phyloP scores from a whole-genome alignment of 306 rosid species.

The Casuarina equisetifolia region DNA sequence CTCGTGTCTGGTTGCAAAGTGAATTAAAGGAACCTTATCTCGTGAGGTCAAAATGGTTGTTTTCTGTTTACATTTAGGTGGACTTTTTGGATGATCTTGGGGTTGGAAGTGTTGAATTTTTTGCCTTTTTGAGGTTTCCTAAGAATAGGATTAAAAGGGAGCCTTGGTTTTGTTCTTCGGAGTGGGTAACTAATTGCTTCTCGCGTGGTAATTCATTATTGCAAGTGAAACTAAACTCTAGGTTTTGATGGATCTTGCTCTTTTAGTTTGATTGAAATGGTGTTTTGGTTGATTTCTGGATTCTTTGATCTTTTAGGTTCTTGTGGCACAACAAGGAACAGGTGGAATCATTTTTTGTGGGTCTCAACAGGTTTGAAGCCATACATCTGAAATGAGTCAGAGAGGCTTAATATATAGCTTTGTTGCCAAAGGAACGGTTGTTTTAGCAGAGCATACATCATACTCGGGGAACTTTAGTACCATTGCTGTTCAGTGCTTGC shows the following conservation, averaged over 20 bases:
- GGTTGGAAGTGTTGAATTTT: neutral
- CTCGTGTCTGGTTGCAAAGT: constrained; percentile 20
- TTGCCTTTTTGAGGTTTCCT: neutral
- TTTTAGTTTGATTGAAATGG: neutral
- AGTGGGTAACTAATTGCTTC: neutral
- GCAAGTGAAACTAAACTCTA: neutral
- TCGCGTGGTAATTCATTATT: neutral
- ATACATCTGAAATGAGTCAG: constrained; percentile 65
- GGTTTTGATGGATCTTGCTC: neutral
- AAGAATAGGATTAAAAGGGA: neutral
- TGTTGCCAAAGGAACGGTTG: constrained; percentile 87
- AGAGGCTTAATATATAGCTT: constrained; percentile 91
- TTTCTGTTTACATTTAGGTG: neutral
- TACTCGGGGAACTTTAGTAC: constrained; percentile 94
- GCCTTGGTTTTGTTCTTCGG: neutral
- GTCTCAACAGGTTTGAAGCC: constrained; percentile 9
- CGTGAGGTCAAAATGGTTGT: neutral
- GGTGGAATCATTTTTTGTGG: constrained; percentile 20
- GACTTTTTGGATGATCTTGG: neutral
- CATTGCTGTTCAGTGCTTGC: constrained; percentile 95
- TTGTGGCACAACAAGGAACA: constrained; percentile 30
- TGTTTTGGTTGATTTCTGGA: constrained; percentile 9
- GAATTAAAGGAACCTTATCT: neutral
- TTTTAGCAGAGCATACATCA: constrained; percentile 88
- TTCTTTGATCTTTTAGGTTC: constrained; percentile 18